A percentile compares a stretch with the other conserved stretches of the same genome.
These are phyloP conservation scores for Microdochium paspali DNA, from an alignment of 2,329 filamentous ascomycete genomes.

Conservation along the genomic window DNA sequence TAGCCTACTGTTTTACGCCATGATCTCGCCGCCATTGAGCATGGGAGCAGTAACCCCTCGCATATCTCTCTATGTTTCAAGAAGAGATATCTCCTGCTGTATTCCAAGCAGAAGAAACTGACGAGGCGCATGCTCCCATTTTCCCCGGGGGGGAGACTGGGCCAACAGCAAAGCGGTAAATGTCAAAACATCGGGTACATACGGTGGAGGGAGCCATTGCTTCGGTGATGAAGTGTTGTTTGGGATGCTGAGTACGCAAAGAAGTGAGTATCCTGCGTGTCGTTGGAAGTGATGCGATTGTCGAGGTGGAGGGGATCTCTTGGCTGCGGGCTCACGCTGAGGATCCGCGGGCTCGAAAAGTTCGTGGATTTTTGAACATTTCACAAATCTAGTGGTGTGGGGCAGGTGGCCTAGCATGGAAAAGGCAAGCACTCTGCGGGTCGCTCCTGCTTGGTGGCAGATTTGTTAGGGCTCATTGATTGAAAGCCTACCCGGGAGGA, in stretches of 20 bases:
- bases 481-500: not conserved
- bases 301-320: not conserved
- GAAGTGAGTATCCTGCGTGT: conserved; percentile 45
- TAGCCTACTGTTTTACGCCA: conserved; percentile 91
- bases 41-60: conserved; percentile 3
- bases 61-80: conserved; percentile 4
- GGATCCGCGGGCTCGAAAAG: not conserved
- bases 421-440: no score
- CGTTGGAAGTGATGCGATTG: conserved; percentile 8
- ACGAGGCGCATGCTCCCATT: not conserved
- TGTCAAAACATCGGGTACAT: conserved; percentile 57
- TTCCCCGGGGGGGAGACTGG: conserved; percentile 29
- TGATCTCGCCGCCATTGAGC: conserved; percentile 25
- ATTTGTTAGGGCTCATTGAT: not conserved
- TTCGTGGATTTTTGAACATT: conserved; percentile 1
- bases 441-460: not conserved
- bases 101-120: not conserved
- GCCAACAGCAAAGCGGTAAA: conserved; percentile 84
- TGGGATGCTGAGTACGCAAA: conserved; percentile 50
- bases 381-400: not conserved
- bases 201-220: conserved; percentile 84
- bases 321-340: not conserved
- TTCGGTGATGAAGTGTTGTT: conserved; percentile 26
- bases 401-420: not conserved
- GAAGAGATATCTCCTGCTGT: not conserved